Conservation (phyloP, 768 basidiomycete genomes). For the Agaricus blazei region DNA sequence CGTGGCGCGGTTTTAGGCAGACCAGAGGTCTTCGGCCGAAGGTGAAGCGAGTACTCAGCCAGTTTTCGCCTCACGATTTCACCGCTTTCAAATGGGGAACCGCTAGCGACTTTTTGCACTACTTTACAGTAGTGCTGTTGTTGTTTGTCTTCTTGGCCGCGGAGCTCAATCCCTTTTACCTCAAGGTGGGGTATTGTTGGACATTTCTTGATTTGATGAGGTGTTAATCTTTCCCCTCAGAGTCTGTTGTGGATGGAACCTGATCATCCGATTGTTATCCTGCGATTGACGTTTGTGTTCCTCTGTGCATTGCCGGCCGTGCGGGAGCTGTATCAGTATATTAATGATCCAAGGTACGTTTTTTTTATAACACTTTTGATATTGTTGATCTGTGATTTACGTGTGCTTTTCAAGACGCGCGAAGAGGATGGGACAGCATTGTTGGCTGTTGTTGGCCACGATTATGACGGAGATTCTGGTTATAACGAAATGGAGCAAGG, state of each 20-base stretch:
- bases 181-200: slow-evolving; percentile 51
- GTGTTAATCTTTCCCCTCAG: slow-evolving; percentile 18
- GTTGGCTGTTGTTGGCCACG: slow-evolving; percentile 85
- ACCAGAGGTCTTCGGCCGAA: slow-evolving; percentile 75
- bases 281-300: slow-evolving; percentile 70
- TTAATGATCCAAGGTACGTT: slow-evolving; percentile 71
- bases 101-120: slow-evolving; percentile 66
- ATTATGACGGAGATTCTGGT: slow-evolving; percentile 76
- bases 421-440: slow-evolving; percentile 87
- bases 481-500: slow-evolving; percentile 79
- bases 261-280: slow-evolving; percentile 79
- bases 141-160: slow-evolving; percentile 78
- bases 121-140: slow-evolving; percentile 67
- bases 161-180: slow-evolving; percentile 84
- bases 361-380: neutral
- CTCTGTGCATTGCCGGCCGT: slow-evolving; percentile 85
- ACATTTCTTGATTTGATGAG: neutral
- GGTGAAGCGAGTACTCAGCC: slow-evolving; percentile 72
- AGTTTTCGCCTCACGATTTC: slow-evolving; percentile 86
- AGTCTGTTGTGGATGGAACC: slow-evolving; percentile 85
- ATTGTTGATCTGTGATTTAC: neutral
- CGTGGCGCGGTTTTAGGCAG: slow-evolving; percentile 80
- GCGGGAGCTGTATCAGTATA: slow-evolving; percentile 78
- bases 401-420: slow-evolving; percentile 45
- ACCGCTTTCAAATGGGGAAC: slow-evolving; percentile 89